Percentiles rank a stretch among this genome's conserved stretches.
Evolutionary conservation across 805 yeast species (phyloP).

Genomic region (Candida coleopterorum): DNA sequence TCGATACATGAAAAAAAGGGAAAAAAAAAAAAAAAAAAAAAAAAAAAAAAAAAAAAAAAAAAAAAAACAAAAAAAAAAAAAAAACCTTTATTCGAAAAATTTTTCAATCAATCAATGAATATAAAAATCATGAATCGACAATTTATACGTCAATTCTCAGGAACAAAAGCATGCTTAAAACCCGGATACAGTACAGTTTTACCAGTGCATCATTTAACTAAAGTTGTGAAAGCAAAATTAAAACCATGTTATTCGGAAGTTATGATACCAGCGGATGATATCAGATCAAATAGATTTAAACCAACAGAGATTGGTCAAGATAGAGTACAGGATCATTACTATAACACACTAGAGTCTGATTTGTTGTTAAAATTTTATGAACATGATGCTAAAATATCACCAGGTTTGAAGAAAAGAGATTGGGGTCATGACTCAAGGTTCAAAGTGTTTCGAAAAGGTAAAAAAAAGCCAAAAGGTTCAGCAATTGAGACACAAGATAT

Average conservation of each 20-base stretch:
- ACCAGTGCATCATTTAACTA: constrained; percentile 89
- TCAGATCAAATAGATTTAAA: constrained; percentile 70
- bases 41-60: too few relatives aligned
- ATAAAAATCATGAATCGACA: constrained; percentile 16
- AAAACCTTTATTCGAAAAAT: not conserved
- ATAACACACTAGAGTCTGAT: constrained; percentile 71
- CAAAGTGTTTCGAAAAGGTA: constrained; percentile 70
- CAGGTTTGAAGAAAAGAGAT: constrained; percentile 69
- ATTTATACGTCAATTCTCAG: constrained; percentile 27
- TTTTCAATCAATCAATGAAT: too few relatives aligned
- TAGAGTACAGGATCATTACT: constrained; percentile 71
- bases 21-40: too few relatives aligned
- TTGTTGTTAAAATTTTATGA: constrained; percentile 70
- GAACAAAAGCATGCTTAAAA: constrained; percentile 46
- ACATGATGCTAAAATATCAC: constrained; percentile 51
- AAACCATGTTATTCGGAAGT: constrained; percentile 72
- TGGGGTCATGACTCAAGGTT: constrained; percentile 91
- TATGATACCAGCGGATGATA: constrained; percentile 64
- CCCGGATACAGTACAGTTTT: constrained; percentile 62
- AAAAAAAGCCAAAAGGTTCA: constrained; percentile 71
- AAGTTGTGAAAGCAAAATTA: constrained; percentile 65
- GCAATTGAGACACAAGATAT: constrained; percentile 71
- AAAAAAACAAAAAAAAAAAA: constrained; percentile 1
- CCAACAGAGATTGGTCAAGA: constrained; percentile 78
- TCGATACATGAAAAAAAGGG: too few relatives aligned